Conservation (phyloP, 2,329 filamentous ascomycete genomes). For the Colletotrichum sp. region DNA sequence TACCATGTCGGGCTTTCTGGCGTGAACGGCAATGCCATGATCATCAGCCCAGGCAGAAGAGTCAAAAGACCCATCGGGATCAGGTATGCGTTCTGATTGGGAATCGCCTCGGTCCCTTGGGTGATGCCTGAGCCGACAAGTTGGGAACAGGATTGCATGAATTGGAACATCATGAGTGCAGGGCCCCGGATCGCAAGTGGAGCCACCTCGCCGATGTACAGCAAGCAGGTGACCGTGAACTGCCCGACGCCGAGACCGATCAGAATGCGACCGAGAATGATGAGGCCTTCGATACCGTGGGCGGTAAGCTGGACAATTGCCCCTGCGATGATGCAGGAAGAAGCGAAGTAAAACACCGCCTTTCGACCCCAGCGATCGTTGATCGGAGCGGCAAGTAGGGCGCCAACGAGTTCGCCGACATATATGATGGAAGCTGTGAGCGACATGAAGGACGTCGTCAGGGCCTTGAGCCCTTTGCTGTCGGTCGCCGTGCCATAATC, state of each 20-base stretch:
- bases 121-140: conserved; percentile 31
- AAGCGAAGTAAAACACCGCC: conserved; percentile 35
- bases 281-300: conserved; percentile 15
- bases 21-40: conserved; percentile 26
- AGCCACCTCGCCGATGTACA: conserved; percentile 31
- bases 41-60: conserved; percentile 23
- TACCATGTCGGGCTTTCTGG: conserved; percentile 35
- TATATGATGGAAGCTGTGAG: conserved; percentile 41
- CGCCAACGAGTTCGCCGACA: conserved; percentile 41
- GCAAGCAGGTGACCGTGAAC: conserved; percentile 26
- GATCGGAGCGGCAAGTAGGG: conserved; percentile 36
- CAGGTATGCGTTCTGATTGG: conserved; percentile 27
- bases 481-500: conserved; percentile 27
- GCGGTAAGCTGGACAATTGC: neutral
- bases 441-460: conserved; percentile 32
- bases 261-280: conserved; percentile 22
- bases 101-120: conserved; percentile 18
- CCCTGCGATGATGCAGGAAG: conserved; percentile 29
- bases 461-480: conserved; percentile 21
- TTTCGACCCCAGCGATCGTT: conserved; percentile 40
- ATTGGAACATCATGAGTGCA: conserved; percentile 36
- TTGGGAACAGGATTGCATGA: conserved; percentile 34
- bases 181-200: conserved; percentile 29
- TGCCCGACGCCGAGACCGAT: conserved; percentile 27
- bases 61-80: conserved; percentile 31